Evolutionary conservation across 2,329 filamentous ascomycete genomes (phyloP), one percentile per base, ranked within the genome.

Genomic region (Neofusicoccum parvum): DNA sequence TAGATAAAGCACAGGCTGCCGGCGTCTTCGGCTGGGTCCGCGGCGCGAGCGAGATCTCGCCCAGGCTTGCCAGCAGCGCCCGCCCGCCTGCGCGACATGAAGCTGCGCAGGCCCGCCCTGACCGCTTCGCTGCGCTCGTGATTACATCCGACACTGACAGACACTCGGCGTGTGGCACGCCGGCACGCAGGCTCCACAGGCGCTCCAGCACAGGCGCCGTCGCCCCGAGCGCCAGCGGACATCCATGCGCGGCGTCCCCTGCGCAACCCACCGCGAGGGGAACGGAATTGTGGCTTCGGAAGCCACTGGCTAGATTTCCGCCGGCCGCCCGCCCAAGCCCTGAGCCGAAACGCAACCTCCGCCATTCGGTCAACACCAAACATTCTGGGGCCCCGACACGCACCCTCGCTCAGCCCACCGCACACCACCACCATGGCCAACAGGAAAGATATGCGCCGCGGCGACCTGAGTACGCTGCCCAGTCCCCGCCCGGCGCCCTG

Each of bases 361-460:
- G 23, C 56, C 34, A 27, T 43, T 32, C 39, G 23, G 20, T 34
- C 54, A 59, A 59, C 54, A 62, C 67, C 62, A 70, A 53, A 66
- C 67, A 68, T 65, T 48, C 56, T 36, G 56, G 56, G 56, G 56
- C 56, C 56, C 56, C 56, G 43, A 60, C 37, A 15, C 15, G 27
- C 49, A 17, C 10, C 20, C 39, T 12, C 62, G 12, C 51, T 34
- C 56, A 37, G 23, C 49, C 32, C 49, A 64, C 66, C 58, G 64
- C 10, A 62, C 62, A 67, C 46, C 68, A 62, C 49, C 69, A 63
- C 56, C 70, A 91, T 92, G 89, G 81, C 89, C 60, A 82, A 86
- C 64, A 90, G 87, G 78, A 92, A 91, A 79, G 90, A 93, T 75
- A 91, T 92, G 89, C 87, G 90, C 68, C 85, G 90, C 73, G 79